Evolutionary conservation across 805 yeast genomes (phyloP), one percentile per base, ranked within the genome.

Genomic region (Brettanomyces naardenensis): DNA sequence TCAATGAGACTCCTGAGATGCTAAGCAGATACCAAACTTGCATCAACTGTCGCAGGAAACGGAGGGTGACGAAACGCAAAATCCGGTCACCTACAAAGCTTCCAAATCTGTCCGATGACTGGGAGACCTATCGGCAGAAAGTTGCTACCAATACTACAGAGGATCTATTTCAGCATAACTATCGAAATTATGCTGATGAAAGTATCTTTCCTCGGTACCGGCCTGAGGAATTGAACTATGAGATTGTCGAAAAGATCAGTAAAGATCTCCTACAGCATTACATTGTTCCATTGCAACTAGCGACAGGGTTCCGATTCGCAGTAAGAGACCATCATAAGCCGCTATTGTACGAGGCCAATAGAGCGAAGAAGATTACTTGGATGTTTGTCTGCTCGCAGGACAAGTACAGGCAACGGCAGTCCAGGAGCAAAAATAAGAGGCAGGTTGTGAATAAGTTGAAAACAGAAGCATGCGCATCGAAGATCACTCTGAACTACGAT

Each of bases 331-430:
- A 59, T 43, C 73, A 68, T 44, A 64, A 66, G 46, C 58, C 60
- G 13, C 44, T 50, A 19, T 34, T 58, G 20, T 34, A 43, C 6
- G 58, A 56, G 31, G 40, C 48, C 4, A 52, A 61, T 28, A 62
- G 60, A 41, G 51, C 64, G 6, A 65, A 64, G 37, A 66, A 64
- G 42, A 55, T 66, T 28, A 54, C 68, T 1, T 66, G 69, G 57
- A 64, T 60, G 62, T 68, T 63, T 40, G 59, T 68, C 21, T 68
- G 73, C 40, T 63, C 69, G 3, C 72, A 68, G 38, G 73, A 68
- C 41, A 57, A 53, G 33, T 45, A 54, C n/a, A 56, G 65, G 19
- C 68, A 66, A 40, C 56, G 73, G 35, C 64, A 61, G 41, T 61
- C 69, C 9, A 49, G 71, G 38, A 61, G 69, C 30, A 61, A 55